Evolutionary conservation across 768 basidiomycete species (phyloP).

Genomic region (Sporobolomyces phaffii): DNA sequence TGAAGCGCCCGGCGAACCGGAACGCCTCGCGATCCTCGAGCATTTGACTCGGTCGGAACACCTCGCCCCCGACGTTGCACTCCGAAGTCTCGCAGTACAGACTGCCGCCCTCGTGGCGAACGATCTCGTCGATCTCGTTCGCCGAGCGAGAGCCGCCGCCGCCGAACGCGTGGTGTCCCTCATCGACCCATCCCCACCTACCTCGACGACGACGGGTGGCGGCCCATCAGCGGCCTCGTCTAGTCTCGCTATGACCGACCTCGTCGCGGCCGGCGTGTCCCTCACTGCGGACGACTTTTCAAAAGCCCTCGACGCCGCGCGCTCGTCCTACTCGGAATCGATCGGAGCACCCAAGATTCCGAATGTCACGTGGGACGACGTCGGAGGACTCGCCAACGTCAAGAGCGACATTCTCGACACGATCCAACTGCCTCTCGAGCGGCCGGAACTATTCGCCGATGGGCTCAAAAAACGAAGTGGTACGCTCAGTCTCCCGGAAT

Average conservation of each 20-base stretch:
- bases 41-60: conserved; percentile 49
- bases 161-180: conserved; percentile 47
- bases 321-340: conserved; percentile 75
- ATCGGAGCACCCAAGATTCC: conserved; percentile 98
- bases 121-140: conserved; percentile 68
- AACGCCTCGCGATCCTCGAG: conserved; percentile 60
- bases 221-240: not conserved
- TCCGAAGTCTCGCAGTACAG: conserved; percentile 67
- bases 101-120: conserved; percentile 83
- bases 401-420: conserved; percentile 93
- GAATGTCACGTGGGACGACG: conserved; percentile 91
- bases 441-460: conserved; percentile 70
- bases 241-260: conserved; percentile 21
- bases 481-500: conserved; percentile 45
- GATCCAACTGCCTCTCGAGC: conserved; percentile 79
- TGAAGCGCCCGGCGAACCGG: conserved; percentile 74
- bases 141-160: conserved; percentile 56
- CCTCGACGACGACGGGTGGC: not conserved
- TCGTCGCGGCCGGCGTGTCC: conserved; percentile 47
- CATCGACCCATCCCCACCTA: not conserved
- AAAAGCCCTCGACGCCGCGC: conserved; percentile 62
- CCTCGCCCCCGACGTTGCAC: conserved; percentile 70
- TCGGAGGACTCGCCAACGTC: conserved; percentile 80
- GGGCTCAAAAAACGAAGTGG: conserved; percentile 95
- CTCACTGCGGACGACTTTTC: conserved; percentile 62